Evolutionary conservation across 2,329 filamentous ascomycete genomes (phyloP), one percentile per base, ranked within the genome.

Genomic region (Stemphylium vesicarium): DNA sequence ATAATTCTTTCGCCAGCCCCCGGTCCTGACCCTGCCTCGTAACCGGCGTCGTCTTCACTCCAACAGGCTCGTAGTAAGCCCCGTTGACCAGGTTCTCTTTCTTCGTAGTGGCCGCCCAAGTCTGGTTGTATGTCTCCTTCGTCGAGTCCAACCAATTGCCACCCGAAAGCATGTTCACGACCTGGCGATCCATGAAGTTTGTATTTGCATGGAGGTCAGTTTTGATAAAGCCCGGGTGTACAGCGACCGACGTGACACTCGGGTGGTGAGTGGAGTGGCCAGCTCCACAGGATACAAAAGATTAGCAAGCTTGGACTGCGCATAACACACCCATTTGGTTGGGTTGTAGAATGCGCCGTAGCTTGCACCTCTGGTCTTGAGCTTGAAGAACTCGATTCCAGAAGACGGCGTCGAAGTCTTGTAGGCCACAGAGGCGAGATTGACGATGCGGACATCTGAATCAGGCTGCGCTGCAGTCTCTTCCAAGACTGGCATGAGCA

Each of bases 281-380:
- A 82, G 69, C 41, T 79, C 73, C 3, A 70, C 62, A 0, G 78
- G 68, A 60, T 77, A 82, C 0, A 83, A 75, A 11, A 84, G 69
- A 42, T 82, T 82, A 10, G 80, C 79, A 5, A 84, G 75, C 60
- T 84, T 84, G 35, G 75, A 77, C 42, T 79, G 76, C 2, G 77
- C 79, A 65, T 84, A 84, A 13, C 80, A 77, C 4, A 53, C 54
- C 59, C 69, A 76, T 3, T 74, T 72, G 3, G 54, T 56, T 12
- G 63, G 38, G 13, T 68, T 50, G 41, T 69, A 62, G 29, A 78
- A 68, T 26, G 66, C 66, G 6, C 59, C 43, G 37, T 74, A 71
- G 48, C 75, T 50, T 26, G 46, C 37, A 4, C 22, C 22, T 26
- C 26, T 22, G 15, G 18, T 50, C 32, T 38, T 42, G 4, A 50